These are phyloP conservation scores for Phytopythium aichiense DNA, from an alignment of 352 stramenopile species.

Conservation along the genomic window DNA sequence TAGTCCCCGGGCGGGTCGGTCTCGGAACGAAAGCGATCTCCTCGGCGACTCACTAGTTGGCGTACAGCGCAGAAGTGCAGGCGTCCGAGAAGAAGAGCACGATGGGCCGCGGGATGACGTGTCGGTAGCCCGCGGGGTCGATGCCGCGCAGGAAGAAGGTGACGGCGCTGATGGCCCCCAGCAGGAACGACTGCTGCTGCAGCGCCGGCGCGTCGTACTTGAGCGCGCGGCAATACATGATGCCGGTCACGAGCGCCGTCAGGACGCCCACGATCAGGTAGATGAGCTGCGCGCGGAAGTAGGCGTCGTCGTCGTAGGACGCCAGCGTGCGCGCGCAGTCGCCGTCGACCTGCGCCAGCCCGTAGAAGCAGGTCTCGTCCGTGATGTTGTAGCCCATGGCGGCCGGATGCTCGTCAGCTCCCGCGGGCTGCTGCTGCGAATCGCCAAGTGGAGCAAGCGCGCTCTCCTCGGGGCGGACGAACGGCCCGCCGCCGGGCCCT, in stretches of 20 bases:
- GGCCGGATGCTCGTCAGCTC: neutral
- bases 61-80: slow-evolving; percentile 15
- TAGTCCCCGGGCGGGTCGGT: neutral
- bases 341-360: slow-evolving; percentile 8
- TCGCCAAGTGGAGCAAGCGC: neutral
- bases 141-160: slow-evolving; percentile 18
- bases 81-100: slow-evolving; percentile 15
- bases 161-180: slow-evolving; percentile 8
- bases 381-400: slow-evolving; percentile 12
- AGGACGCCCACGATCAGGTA: slow-evolving; percentile 10
- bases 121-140: slow-evolving; percentile 14
- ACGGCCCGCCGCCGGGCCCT: neutral
- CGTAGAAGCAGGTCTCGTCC: slow-evolving; percentile 14
- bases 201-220: slow-evolving; percentile 12
- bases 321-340: slow-evolving; percentile 10
- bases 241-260: slow-evolving; percentile 1
- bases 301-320: slow-evolving; percentile 8
- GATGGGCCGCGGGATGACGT: slow-evolving; percentile 12
- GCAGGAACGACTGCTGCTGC: slow-evolving; percentile 14
- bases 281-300: slow-evolving; percentile 11
- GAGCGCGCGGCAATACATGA: slow-evolving; percentile 12
- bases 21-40: neutral
- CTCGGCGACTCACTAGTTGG: slow-evolving; percentile 15
- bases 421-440: neutral
- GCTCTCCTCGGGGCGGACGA: neutral